Evolutionary conservation across 306 rosid species (phyloP), one percentile per base, ranked within the genome.

Genomic region (Rosa rugosa): DNA sequence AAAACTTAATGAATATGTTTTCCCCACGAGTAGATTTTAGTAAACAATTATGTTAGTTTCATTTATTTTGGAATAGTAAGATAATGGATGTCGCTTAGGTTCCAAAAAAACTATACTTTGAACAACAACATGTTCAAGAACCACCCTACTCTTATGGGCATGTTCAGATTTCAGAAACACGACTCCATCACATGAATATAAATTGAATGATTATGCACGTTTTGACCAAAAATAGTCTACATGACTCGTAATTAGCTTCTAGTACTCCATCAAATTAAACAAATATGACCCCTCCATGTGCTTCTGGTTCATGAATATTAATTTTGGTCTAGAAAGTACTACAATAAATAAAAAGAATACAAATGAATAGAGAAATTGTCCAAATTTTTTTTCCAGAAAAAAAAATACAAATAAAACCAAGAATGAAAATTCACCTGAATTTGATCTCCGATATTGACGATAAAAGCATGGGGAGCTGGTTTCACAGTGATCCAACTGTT

Each of bases 391-490:
- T 11, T 2, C 51, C 16, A 12, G 2, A 50, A 50, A 5, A 53
- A 18, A 5, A 18, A 51, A 1, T 51, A 20, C 23, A 6, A 20
- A 20, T 49, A 17, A 49, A 49, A 50, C 57, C 81, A 41, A 65
- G 51, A 65, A 22, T 12, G 2, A 11, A 38, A 20, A 12, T 10
- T 56, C 45, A 91, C 98, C 98, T 94, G 98, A 72, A 91, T 87
- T 80, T 94, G 98, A 83, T 94, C 98, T 12, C 97, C 98, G 69
- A 94, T 90, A 62, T 92, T 94, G 83, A 94, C 97, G 60, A 94
- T 89, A 49, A 94, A 89, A 73, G 97, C 95, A 75, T 92, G 93
- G 6, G 63, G 86, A 51, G 83, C 83, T 20, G 97, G 98, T 78
- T 91, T 91, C 10, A 94, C 98, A 0, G 98, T 94, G 25, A 94